phyloP scores from a whole-genome alignment of 106 monocot genomes.

The Acorus calamus region DNA sequence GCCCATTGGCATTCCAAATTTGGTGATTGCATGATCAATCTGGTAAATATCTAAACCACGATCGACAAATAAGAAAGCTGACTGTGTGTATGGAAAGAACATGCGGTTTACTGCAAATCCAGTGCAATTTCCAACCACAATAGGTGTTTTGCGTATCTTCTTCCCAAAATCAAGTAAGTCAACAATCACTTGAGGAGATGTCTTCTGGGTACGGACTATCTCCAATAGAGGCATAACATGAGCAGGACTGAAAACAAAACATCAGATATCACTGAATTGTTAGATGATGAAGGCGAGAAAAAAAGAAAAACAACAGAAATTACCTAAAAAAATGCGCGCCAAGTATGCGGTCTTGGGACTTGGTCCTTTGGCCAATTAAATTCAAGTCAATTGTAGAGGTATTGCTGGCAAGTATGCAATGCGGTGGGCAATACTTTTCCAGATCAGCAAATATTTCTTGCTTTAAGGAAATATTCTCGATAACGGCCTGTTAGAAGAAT shows the following conservation, averaged over 20 bases:
- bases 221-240: conserved; percentile 97
- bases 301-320: conserved; percentile 1
- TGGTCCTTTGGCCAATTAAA: conserved; percentile 75
- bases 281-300: neutral
- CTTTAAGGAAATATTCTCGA: conserved; percentile 83
- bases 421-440: conserved; percentile 68
- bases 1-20: conserved; percentile 99
- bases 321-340: conserved; percentile 98
- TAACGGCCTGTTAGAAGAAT: conserved; percentile 59
- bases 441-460: conserved; percentile 93
- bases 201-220: conserved; percentile 75
- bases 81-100: conserved; percentile 96
- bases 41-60: conserved; percentile 78
- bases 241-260: conserved; percentile 56
- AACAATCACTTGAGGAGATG: conserved; percentile 87
- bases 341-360: conserved; percentile 68
- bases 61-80: conserved; percentile 68
- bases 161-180: conserved; percentile 85
- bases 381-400: conserved; percentile 94
- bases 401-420: conserved; percentile 88
- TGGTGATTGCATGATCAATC: conserved; percentile 71
- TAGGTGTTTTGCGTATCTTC: conserved; percentile 81
- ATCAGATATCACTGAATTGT: neutral
- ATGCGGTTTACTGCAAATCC: conserved; percentile 98
- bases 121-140: conserved; percentile 92